Base-by-base conservation (phyloP, 2,329 filamentous ascomycete genomes). In the Fusarium newnesense region DNA sequence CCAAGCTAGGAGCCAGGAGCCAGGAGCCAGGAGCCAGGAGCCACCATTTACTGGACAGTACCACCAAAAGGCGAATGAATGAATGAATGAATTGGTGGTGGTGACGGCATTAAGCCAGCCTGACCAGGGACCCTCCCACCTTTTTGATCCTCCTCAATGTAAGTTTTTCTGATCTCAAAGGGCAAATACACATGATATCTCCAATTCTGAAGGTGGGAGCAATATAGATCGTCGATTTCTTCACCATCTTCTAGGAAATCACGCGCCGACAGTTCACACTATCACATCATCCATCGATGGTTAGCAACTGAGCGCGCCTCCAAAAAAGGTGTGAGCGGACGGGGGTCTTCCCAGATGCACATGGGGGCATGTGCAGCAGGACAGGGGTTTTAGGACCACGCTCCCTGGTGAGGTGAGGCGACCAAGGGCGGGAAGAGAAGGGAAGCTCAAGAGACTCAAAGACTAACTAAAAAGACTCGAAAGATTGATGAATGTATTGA, bases 321-420 rank as follows among this genome's bases (percentile, higher is more conserved):
- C 40, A 69, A 68, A 56, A 69, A 64, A 73, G 61, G 70, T 73
- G 61, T 73, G 70, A 73, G 70, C 70, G 64, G 70, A 73, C 70
- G 52, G 69, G 69, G 64, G 69, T 52, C 54, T 47, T 52, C 56
- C 56, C 47, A 50, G 61, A 64, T 60, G 42, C n/a, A 69, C 49
- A 60, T 67, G 65, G 43, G 59, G 53, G 49, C 57, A 62, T 70
- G 66, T 53, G 66, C 67, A 24, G 24, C 24, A 24, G 24, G 24
- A 24, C 24, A 69, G 50, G 54, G 66, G 32, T 44, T 60, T 19
- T 42, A 60, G 68, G 67, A 66, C 57, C 57, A 73, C 39, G 46
- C 46, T 64, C 46, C 64, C 70, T 60, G 49, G 47, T 64, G 70
- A 73, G 61, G 56, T 64, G 70, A 73, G 61, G 56, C 52, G 44